These are phyloP conservation scores for Ogataea allantospora DNA, from an alignment of 805 yeast species.

Conservation along the genomic window DNA sequence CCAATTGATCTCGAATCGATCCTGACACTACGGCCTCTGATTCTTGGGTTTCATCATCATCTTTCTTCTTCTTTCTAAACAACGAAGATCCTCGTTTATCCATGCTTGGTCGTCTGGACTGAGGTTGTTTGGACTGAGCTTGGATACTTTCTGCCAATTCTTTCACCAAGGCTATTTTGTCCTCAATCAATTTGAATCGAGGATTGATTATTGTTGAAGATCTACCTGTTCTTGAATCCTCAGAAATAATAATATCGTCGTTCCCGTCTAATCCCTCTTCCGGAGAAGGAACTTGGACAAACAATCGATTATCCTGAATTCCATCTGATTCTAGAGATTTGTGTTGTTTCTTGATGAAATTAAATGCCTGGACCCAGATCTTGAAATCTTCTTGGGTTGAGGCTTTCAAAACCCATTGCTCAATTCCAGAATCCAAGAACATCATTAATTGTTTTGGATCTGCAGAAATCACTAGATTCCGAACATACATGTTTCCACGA, in stretches of 20 bases:
- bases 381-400: slow-evolving; percentile 62
- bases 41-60: slow-evolving; percentile 10
- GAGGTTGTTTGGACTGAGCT: slow-evolving; percentile 8
- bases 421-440: slow-evolving; percentile 91
- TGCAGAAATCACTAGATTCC: slow-evolving; percentile 78
- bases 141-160: slow-evolving; percentile 16
- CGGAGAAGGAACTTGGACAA: slow-evolving; percentile 2
- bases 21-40: slow-evolving; percentile 1
- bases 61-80: slow-evolving; percentile 26
- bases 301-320: slow-evolving; percentile 2
- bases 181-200: slow-evolving; percentile 17
- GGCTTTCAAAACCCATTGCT: slow-evolving; percentile 86
- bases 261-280: slow-evolving; percentile 1
- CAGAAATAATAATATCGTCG: slow-evolving; percentile 2
- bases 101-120: slow-evolving; percentile 8
- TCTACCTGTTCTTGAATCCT: slow-evolving; percentile 22
- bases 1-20: slow-evolving; percentile 15
- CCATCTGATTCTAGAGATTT: slow-evolving; percentile 9
- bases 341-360: slow-evolving; percentile 41
- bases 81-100: slow-evolving; percentile 23
- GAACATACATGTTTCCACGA: slow-evolving; percentile 90
- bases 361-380: slow-evolving; percentile 80
- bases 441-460: slow-evolving; percentile 65
- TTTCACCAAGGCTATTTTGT: slow-evolving; percentile 17
- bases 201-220: slow-evolving; percentile 9